phyloP scores from a whole-genome alignment of 2,329 filamentous ascomycete species.

The Remersonia thermophila region DNA sequence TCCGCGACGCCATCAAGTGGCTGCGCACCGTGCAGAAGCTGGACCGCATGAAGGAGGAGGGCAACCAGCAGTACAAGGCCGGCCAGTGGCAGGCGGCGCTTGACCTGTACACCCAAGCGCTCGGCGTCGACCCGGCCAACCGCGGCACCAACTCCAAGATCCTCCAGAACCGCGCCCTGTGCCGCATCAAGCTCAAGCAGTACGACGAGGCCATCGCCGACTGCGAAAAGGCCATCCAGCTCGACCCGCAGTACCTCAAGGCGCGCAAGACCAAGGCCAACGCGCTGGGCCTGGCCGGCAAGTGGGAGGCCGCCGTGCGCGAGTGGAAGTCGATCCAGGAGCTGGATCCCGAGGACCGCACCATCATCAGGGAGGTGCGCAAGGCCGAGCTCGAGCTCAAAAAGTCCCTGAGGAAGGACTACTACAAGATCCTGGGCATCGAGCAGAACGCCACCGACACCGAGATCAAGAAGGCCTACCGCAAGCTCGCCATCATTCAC shows the following conservation, averaged over 20 bases:
- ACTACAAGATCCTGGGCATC: conserved; percentile 92
- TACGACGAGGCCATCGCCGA: conserved; percentile 72
- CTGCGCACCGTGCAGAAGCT: conserved; percentile 83
- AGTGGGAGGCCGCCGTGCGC: conserved; percentile 83
- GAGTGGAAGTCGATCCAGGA: conserved; percentile 84
- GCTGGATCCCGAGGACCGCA: conserved; percentile 67
- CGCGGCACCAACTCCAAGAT: conserved; percentile 91
- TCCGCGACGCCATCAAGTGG: conserved; percentile 76
- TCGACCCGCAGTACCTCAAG: conserved; percentile 80
- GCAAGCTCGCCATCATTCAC: conserved; percentile 83
- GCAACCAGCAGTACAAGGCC: conserved; percentile 81
- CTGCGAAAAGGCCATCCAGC: conserved; percentile 68
- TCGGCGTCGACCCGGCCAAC: conserved; percentile 78
- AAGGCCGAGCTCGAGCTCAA: conserved; percentile 91
- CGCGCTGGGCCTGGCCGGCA: conserved; percentile 69
- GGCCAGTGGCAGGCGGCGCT: conserved; percentile 70
- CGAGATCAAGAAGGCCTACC: conserved; percentile 93
- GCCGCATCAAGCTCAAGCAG: conserved; percentile 71
- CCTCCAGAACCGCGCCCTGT: conserved; percentile 83
- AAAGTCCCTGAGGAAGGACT: conserved; percentile 95
- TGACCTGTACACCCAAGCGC: conserved; percentile 69
- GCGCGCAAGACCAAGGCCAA: conserved; percentile 90
- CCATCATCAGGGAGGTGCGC: conserved; percentile 71
- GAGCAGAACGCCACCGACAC: conserved; percentile 72
- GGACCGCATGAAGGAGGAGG: conserved; percentile 85